Evolutionary conservation across 2,329 filamentous ascomycete species (phyloP), one percentile per base, ranked within the genome.

Genomic region (Colletotrichum tropicicola): DNA sequence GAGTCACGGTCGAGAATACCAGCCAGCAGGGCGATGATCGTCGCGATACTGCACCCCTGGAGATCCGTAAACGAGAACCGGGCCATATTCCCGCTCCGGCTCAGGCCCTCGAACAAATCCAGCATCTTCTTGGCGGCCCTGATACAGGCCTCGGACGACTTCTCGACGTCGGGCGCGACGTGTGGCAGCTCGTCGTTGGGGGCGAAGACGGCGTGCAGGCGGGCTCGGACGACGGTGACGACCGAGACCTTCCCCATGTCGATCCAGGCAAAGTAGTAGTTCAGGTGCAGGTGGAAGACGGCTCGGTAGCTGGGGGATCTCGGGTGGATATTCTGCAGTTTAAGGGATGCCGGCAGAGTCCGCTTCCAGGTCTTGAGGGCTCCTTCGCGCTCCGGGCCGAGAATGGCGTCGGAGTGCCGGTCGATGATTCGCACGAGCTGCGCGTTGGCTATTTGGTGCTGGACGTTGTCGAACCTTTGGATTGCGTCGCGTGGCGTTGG

Each of bases 11-110:
- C 72, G 6, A 77, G 59, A 15, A 79, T 76, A 0, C 77, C 76
- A 4, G 74, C 68, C 3, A 79, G 66, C 10, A 79, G 59, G 4
- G 73, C 70, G 6, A 78, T 72, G 23, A 78, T 78, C 2, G 74
- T 78, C 4, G 77, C 76, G 15, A 75, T 77, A 37, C 77, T 78
- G 59, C 77, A 78, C 12, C 75, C 77, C 52, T 79, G 77, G 21
- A 79, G 78, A 64, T 79, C 77, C 5, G 77, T 77, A 48, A 79
- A 79, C 0, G 77, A 78, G 49, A 79, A 78, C 0, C 73, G 71
- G 2, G 74, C 73, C n/a, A 75, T 73, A 8, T 77, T 77, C 3
- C 70, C 69, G 3, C 69, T 74, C 2, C 51, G 57, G 3, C 60
- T 68, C 15, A 78, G 49, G 3, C 58, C 71, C 44, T 77, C 74